phyloP scores from a whole-genome alignment of 495 filamentous ascomycete genomes.

The Saxophila tyrrhenica region DNA sequence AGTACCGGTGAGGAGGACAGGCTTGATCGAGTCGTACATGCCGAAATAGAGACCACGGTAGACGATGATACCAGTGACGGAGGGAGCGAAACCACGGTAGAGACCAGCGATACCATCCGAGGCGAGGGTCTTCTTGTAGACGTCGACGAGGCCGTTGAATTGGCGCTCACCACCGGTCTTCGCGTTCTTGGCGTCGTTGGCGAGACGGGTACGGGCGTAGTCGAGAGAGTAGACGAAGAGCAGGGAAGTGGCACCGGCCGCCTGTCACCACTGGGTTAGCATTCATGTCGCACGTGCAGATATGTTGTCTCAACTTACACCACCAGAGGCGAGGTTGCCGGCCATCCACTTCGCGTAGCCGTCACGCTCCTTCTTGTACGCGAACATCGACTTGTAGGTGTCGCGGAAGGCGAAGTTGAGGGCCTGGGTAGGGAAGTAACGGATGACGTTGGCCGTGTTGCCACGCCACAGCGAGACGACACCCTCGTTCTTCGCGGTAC shows the following conservation, averaged over 20 bases:
- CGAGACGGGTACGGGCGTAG: slow-evolving; percentile 99
- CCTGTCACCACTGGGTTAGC: slow-evolving; percentile 39
- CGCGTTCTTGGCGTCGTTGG: slow-evolving; percentile 97
- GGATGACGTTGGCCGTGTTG: slow-evolving; percentile 99
- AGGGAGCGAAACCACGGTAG: slow-evolving; percentile 99
- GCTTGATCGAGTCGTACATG: slow-evolving; percentile 99
- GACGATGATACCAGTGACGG: slow-evolving; percentile 94
- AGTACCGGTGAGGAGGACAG: slow-evolving; percentile 79
- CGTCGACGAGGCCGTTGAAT: slow-evolving; percentile 98
- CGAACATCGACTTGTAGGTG: slow-evolving; percentile 99
- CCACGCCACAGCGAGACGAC: slow-evolving; percentile 88
- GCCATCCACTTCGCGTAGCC: slow-evolving; percentile 99
- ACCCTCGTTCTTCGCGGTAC: slow-evolving; percentile 76
- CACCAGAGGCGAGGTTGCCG: slow-evolving; percentile 98
- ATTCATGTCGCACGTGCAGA: background rate
- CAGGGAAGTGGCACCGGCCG: slow-evolving; percentile 98
- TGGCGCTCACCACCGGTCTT: slow-evolving; percentile 96
- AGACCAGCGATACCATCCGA: slow-evolving; percentile 97
- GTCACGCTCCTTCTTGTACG: slow-evolving; percentile 99
- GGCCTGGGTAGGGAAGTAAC: slow-evolving; percentile 99
- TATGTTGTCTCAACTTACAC: slow-evolving; percentile 51
- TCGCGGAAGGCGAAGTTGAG: slow-evolving; percentile 99
- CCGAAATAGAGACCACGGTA: slow-evolving; percentile 99
- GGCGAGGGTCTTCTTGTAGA: slow-evolving; percentile 99
- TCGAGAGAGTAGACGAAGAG: slow-evolving; percentile 99